Evolutionary conservation across 345 rosid genomes (phyloP).

Genomic region (Aquilaria sinensis): DNA sequence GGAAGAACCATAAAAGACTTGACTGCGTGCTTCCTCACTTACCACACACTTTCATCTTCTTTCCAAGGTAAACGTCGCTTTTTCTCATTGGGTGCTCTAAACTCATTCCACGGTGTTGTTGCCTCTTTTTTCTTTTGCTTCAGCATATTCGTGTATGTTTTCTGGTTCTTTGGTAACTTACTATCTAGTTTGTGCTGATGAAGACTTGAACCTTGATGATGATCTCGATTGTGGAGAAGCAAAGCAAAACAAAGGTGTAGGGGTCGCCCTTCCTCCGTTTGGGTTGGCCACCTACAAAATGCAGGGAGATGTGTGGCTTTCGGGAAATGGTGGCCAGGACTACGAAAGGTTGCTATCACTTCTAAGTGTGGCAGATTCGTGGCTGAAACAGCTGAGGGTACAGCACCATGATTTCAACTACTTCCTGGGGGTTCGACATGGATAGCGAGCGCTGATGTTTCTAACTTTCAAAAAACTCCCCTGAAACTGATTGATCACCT

Average conservation of each 20-base stretch:
- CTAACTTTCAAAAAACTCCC: neutral
- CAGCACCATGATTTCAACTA: slow-evolving; percentile 60
- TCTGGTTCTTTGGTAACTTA: too few species aligned
- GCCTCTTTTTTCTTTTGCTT: neutral
- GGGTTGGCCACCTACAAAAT: slow-evolving; percentile 63
- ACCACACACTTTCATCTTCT: slow-evolving; percentile 67
- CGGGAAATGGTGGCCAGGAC: slow-evolving; percentile 32
- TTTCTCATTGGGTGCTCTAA: neutral
- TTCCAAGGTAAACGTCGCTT: slow-evolving; percentile 46
- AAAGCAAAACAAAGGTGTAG: slow-evolving; percentile 11
- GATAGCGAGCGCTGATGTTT: neutral
- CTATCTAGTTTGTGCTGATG: too few species aligned
- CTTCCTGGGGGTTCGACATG: slow-evolving; percentile 18
- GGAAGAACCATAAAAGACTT: slow-evolving; percentile 50
- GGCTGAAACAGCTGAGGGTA: slow-evolving; percentile 72
- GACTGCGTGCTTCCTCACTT: slow-evolving; percentile 66
- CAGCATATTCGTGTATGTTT: too few species aligned
- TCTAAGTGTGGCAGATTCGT: slow-evolving; percentile 58
- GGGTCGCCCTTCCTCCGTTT: slow-evolving; percentile 48
- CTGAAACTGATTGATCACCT: neutral
- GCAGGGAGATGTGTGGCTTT: slow-evolving; percentile 60
- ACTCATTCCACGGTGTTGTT: slow-evolving; percentile 10
- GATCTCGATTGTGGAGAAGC: neutral
- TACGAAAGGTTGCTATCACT: slow-evolving; percentile 36
- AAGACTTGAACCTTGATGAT: too few species aligned